Conservation (phyloP, 495 filamentous ascomycete species). For the Aspergillus kassunensis region DNA sequence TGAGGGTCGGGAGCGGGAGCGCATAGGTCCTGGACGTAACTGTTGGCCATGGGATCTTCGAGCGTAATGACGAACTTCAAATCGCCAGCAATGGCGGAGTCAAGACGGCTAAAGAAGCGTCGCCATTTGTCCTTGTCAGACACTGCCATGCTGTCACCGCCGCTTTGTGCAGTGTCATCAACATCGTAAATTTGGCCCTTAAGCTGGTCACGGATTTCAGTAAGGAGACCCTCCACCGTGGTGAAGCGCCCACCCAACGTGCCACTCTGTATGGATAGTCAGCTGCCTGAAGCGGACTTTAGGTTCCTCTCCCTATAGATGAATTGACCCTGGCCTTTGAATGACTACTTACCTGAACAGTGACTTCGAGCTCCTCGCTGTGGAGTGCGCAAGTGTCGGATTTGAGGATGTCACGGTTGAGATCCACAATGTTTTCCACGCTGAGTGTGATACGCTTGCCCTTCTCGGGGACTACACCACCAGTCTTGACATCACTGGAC, state of each 20-base stretch:
- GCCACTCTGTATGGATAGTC: no score
- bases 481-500: constrained; percentile 93
- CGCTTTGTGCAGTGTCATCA: constrained; percentile 45
- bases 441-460: constrained; percentile 77
- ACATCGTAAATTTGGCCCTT: constrained; percentile 79
- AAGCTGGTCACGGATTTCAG: constrained; percentile 86
- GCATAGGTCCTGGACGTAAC: constrained; percentile 86
- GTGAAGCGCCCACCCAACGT: constrained; percentile 97
- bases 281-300: no score
- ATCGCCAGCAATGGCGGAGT: constrained; percentile 74
- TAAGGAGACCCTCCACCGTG: constrained; percentile 91
- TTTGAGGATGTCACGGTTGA: constrained; percentile 92
- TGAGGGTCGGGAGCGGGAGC: constrained; percentile 71
- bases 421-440: constrained; percentile 70
- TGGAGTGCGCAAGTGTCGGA: constrained; percentile 83
- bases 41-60: constrained; percentile 82
- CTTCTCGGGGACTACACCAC: constrained; percentile 83
- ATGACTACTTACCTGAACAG: constrained; percentile 78
- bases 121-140: constrained; percentile 68
- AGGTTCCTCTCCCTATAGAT: no score
- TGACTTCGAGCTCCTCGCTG: constrained; percentile 79
- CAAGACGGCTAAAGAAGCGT: constrained; percentile 71
- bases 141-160: constrained; percentile 70
- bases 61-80: constrained; percentile 82
- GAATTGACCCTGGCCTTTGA: no score